Evolutionary conservation across 2,329 filamentous ascomycete genomes (phyloP).

Genomic region (Dendryphion nanum): DNA sequence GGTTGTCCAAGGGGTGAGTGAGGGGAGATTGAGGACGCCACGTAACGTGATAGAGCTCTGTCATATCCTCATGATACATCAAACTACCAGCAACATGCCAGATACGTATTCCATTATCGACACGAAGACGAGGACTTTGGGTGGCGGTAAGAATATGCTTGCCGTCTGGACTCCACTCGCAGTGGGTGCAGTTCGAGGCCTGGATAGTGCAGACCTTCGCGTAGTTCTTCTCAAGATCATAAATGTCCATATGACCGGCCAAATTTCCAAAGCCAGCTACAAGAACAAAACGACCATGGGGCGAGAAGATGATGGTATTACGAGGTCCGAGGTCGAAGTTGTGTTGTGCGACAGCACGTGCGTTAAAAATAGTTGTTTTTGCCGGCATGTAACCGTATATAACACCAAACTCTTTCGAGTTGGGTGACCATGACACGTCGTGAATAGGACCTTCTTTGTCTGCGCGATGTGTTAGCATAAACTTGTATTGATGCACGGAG

Average conservation of each 20-base stretch:
- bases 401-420: conserved; percentile 95
- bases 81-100: conserved; percentile 88
- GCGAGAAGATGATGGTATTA: conserved; percentile 94
- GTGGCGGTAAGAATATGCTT: conserved; percentile 97
- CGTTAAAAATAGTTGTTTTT: conserved; percentile 97
- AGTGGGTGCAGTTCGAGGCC: conserved; percentile 92
- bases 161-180: conserved; percentile 96
- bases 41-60: conserved; percentile 81
- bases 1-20: conserved; percentile 64
- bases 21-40: conserved; percentile 77
- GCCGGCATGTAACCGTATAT: conserved; percentile 99
- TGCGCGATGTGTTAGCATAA: no score
- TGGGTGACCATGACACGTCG: conserved; percentile 97
- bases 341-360: conserved; percentile 77
- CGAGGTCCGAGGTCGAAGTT: conserved; percentile 83
- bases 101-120: conserved; percentile 93
- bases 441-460: conserved; percentile 98
- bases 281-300: conserved; percentile 86
- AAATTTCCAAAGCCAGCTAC: conserved; percentile 97
- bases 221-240: conserved; percentile 93
- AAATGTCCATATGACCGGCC: conserved; percentile 95
- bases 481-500: no score
- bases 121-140: conserved; percentile 88
- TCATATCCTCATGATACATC: conserved; percentile 95
- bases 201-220: conserved; percentile 91